A percentile compares a stretch with the other conserved stretches of the same genome.
phyloP scores from a whole-genome alignment of 2,329 filamentous ascomycete species.

The Penicillium sp. region DNA sequence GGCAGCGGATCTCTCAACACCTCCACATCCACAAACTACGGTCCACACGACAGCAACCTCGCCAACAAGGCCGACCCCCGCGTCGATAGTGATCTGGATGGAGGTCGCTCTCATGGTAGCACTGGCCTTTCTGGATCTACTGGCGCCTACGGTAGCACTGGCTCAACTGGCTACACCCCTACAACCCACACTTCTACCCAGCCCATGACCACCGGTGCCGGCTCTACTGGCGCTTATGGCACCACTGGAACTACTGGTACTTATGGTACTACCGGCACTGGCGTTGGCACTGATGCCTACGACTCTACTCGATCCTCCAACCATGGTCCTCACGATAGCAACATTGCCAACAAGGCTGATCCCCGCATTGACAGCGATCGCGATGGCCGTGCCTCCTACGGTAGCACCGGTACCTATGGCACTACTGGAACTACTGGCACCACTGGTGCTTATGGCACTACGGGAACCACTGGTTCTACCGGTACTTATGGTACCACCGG shows the following conservation, averaged over 20 bases:
- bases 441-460: not conserved
- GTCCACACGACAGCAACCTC: constrained; percentile 19
- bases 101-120: not conserved
- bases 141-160: not conserved
- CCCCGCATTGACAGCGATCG: constrained; percentile 13
- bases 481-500: not conserved
- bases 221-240: not conserved
- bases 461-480: not conserved
- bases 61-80: constrained; percentile 24
- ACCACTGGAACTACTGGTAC: not conserved
- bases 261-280: no score
- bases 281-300: not conserved
- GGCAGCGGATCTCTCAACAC: constrained; percentile 1
- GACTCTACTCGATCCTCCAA: constrained; percentile 3
- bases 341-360: constrained; percentile 10
- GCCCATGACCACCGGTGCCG: not conserved
- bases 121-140: not conserved
- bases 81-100: constrained; percentile 17
- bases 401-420: not conserved
- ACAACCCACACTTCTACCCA: not conserved
- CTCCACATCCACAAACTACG: constrained; percentile 8
- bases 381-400: not conserved
- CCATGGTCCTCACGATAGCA: constrained; percentile 15
- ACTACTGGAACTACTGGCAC: not conserved
- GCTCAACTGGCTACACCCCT: not conserved